Evolutionary conservation across 306 rosid species (phyloP).

Genomic region (Vigna angularis): DNA sequence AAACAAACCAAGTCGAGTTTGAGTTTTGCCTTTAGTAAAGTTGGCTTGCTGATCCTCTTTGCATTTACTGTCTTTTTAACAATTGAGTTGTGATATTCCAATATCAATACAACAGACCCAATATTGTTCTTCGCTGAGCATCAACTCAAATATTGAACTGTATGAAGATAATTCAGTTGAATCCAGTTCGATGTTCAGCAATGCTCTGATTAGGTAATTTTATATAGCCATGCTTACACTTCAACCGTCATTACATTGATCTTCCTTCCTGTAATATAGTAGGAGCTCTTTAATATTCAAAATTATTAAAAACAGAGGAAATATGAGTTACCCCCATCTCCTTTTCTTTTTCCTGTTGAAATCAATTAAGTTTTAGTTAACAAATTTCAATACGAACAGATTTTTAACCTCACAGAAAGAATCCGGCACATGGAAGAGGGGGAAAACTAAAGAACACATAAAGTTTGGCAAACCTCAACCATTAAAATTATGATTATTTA

Average conservation of each 20-base stretch:
- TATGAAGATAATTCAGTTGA: constrained; percentile 13
- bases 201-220: not conserved
- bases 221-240: not conserved
- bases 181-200: not conserved
- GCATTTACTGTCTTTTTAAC: not conserved
- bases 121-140: not conserved
- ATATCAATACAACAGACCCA: not conserved
- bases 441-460: not conserved
- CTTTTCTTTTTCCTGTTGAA: not conserved
- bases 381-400: not conserved
- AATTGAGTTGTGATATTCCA: not conserved
- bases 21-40: not conserved
- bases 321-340: not conserved
- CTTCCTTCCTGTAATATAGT: not conserved
- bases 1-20: not conserved
- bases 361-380: not conserved
- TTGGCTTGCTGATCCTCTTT: not conserved
- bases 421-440: not conserved
- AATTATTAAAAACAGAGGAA: not conserved
- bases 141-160: constrained; percentile 9
- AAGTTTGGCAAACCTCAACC: not conserved
- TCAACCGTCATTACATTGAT: not conserved
- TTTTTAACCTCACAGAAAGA: not conserved
- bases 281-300: not conserved
- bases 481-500: not conserved